Percentiles rank a stretch among this genome's conserved stretches.
phyloP scores from a whole-genome alignment of 2,329 filamentous ascomycete genomes.

The Pseudogymnoascus sp. region DNA sequence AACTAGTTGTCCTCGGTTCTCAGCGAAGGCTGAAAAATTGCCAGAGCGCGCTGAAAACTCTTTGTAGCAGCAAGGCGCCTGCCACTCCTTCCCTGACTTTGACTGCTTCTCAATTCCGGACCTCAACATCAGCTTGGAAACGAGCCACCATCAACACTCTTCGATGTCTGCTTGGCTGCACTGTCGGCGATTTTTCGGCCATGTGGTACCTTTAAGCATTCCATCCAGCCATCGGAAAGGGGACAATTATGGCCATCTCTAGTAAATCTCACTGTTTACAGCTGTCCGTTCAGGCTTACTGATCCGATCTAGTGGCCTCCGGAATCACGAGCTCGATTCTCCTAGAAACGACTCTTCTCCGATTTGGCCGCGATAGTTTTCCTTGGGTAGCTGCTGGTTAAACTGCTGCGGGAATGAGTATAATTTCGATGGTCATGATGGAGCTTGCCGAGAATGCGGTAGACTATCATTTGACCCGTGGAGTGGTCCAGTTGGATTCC shows the following conservation, averaged over 20 bases:
- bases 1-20: too few species aligned
- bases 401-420: neutral
- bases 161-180: conserved; percentile 47
- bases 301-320: neutral
- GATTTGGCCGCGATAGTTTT: neutral
- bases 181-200: conserved; percentile 44
- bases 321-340: neutral
- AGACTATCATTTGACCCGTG: neutral
- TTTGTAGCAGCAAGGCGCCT: too few species aligned
- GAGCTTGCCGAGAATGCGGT: neutral
- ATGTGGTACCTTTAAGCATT: conserved; percentile 36
- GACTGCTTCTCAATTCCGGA: too few species aligned
- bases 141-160: conserved; percentile 38
- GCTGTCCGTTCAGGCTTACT: neutral
- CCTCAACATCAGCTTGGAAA: too few species aligned
- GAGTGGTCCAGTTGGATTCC: neutral
- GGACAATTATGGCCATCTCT: neutral
- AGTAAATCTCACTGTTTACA: neutral
- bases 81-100: too few species aligned
- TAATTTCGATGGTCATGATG: neutral
- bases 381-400: neutral
- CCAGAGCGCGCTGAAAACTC: too few species aligned
- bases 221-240: neutral
- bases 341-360: neutral
- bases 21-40: too few species aligned